Base-by-base conservation (phyloP, 164 flowering plant genomes). In the Kingdonia uniflora region DNA sequence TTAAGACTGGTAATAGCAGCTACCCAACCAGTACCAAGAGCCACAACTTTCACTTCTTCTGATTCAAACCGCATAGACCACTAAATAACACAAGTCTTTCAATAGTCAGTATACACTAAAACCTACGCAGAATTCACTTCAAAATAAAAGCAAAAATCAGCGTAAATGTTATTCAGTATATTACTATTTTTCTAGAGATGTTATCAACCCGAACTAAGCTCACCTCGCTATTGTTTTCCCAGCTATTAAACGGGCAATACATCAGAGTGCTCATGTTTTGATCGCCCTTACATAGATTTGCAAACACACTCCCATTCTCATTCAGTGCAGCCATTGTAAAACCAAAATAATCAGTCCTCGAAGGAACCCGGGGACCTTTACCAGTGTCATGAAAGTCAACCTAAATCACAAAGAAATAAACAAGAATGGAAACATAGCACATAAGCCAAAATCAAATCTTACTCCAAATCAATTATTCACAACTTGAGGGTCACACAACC, bases 11-110 rank as follows among this genome's bases (percentile, higher is more conserved):
- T 89, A 51, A 78, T 66, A 46, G 99, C 97, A 66, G 95, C 96
- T 35, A 94, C 81, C 99, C 99, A 89, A 51, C 74, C 70, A 59
- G 69, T 55, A 56, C 99, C 97, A 54, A 87, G 79, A 52, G 97
- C 99, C 49, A 94, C 87, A 63, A 57, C 95, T 71, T 80, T 87
- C 59, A 89, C 99, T 73, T 89, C 99, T 72, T 94, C 99, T 21
- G 72, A 87, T 67, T 89, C 99, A 74, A 89, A 84, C 58, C 96
- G 73, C 99, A 89, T 85, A n/a, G 90, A 85, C 99, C 99, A 94
- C 99, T 94, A 57, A 23, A 37, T 56, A 21, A 20, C 17, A 12
- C 26, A 29, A 29, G 8, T 29, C 4, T 8, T 3, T 29, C 35
- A 29, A n/a, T n/a, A n/a, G n/a, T n/a, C n/a, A n/a, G n/a, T n/a